Evolutionary conservation across 352 stramenopile genomes (phyloP), one percentile per base, ranked within the genome.

Genomic region (Saprolegnia diclina): DNA sequence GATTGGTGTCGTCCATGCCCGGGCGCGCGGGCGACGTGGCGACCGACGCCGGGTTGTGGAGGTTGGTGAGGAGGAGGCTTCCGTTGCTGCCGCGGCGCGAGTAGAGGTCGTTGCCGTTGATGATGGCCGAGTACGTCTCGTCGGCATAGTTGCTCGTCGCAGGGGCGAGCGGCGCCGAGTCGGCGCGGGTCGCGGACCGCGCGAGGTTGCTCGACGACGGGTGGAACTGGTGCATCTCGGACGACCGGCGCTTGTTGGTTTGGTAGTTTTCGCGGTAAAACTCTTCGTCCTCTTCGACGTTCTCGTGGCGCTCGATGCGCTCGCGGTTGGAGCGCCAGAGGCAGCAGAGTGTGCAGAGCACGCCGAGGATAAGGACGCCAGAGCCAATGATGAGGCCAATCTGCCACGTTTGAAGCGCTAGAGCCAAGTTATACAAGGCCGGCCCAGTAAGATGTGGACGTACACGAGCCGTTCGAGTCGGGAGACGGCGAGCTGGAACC

Each of bases 221-320:
- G 52, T 59, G 52, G 35, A 21, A 59, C 24, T 35, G 52, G 24
- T 59, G 52, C 52, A 59, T 59, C 11, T 59, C 52, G 35, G 52
- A 59, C 13, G 52, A 32, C 37, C 54, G 63, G 48, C 42, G 37
- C 22, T 52, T 69, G 14, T 69, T 52, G 24, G 63, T 61, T 26
- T 52, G 63, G 38, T 69, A 69, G 37, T 69, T 69, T 9, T 69
- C 63, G 37, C 63, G 44, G 45, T 69, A 69, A 38, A 69, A 69
- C 29, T 52, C 42, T 26, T 52, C 63, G 29, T 69, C 63, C 7
- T 69, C 63, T n/a, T 61, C 11, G 22, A 29, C 38, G 26, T 62
- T 24, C 16, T 61, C 37, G 53, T 69, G 52, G 11, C 19, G 52
- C 35, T 59, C 52, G 35, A 59, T 59, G 35, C 52, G 52, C 35